A percentile compares a stretch with the other conserved stretches of the same genome.
phyloP scores from a whole-genome alignment of 202 grass and related monocot genomes.

The Panicum virgatum region DNA sequence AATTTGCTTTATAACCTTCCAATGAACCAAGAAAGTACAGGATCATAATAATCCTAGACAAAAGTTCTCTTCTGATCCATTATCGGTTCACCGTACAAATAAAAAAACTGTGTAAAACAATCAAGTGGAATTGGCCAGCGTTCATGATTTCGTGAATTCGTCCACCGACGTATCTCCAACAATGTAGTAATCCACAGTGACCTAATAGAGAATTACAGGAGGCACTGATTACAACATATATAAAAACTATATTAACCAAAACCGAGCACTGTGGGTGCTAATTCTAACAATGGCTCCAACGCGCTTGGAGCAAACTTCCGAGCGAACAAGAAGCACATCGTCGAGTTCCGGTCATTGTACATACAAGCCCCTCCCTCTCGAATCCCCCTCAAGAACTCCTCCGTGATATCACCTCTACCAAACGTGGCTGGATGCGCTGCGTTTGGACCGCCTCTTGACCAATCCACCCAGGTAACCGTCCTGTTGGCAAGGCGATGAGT shows the following conservation, averaged over 20 bases:
- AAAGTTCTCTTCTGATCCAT: slow-evolving; percentile 29
- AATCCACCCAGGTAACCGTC: slow-evolving; percentile 83
- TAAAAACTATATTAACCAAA: slow-evolving; percentile 36
- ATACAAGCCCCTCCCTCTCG: slow-evolving; percentile 53
- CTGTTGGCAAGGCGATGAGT: slow-evolving; percentile 73
- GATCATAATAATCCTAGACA: not conserved
- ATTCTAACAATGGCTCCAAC: slow-evolving; percentile 67
- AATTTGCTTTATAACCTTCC: not conserved
- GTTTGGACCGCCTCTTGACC: slow-evolving; percentile 76
- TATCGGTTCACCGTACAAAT: slow-evolving; percentile 36
- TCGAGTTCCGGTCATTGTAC: slow-evolving; percentile 65
- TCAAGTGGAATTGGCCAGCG: slow-evolving; percentile 2
- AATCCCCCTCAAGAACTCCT: slow-evolving; percentile 75
- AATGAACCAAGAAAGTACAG: slow-evolving; percentile 10
- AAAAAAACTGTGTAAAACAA: slow-evolving; percentile 39
- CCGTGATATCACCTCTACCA: slow-evolving; percentile 63
- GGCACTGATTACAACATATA: slow-evolving; percentile 32
- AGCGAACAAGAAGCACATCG: slow-evolving; percentile 71
- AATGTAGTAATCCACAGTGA: slow-evolving; percentile 32
- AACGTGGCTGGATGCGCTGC: slow-evolving; percentile 85
- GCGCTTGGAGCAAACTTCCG: slow-evolving; percentile 89
- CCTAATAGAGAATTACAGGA: slow-evolving; percentile 27
- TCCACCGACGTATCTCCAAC: slow-evolving; percentile 30
- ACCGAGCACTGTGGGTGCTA: slow-evolving; percentile 59
- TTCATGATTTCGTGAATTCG: not conserved